Conservation (phyloP, 2,329 filamentous ascomycete species). For the Ophiostoma himal-ulmi region DNA sequence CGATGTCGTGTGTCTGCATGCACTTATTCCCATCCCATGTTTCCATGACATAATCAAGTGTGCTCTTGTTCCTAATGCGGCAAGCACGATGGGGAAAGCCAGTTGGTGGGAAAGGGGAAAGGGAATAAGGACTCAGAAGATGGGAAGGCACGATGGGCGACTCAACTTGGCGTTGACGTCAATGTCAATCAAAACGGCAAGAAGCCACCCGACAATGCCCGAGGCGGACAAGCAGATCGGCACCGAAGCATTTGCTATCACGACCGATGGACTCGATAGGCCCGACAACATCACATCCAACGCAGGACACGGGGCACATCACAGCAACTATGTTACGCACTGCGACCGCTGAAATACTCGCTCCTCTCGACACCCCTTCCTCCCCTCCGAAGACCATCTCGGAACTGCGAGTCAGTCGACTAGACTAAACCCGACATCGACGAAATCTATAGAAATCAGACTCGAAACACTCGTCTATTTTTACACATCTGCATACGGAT, state of each 20-base stretch:
- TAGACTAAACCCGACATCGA: not conserved
- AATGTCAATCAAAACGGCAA: not conserved
- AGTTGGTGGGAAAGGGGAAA: not conserved
- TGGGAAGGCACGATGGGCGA: constrained; percentile 3
- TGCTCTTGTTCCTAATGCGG: constrained; percentile 2
- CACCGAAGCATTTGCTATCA: not conserved
- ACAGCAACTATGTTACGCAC: not conserved
- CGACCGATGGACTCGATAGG: not conserved
- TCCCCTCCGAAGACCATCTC: not conserved
- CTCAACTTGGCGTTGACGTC: constrained; percentile 1
- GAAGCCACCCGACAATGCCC: not conserved
- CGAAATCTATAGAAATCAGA: not conserved
- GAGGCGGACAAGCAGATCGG: not conserved
- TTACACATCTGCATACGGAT: not conserved
- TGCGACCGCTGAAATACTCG: not conserved
- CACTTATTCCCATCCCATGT: not conserved
- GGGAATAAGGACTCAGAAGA: not conserved
- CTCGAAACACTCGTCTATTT: not conserved
- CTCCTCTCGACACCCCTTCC: not conserved
- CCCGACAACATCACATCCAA: not conserved
- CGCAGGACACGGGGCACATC: not conserved
- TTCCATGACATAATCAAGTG: constrained; percentile 6
- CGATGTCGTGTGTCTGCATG: constrained; percentile 2
- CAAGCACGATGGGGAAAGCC: not conserved
- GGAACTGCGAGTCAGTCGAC: not conserved